phyloP scores from a whole-genome alignment of 805 yeast species.

The Komagataella populi region DNA sequence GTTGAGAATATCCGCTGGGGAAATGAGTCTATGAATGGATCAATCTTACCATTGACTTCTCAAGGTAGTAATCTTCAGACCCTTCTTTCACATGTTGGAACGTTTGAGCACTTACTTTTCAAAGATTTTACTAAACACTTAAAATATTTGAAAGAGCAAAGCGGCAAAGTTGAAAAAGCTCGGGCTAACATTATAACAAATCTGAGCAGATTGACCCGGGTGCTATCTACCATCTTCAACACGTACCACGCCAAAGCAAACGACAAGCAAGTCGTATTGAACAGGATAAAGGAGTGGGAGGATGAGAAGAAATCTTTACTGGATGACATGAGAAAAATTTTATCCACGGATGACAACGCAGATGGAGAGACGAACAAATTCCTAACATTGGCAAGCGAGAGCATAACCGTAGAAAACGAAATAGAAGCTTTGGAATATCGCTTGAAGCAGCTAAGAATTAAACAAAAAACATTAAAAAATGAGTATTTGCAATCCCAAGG shows the following conservation, averaged over 20 bases:
- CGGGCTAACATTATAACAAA: background rate
- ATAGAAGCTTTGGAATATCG: slow-evolving; percentile 23
- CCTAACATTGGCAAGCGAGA: background rate
- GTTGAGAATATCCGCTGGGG: background rate
- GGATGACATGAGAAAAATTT: background rate
- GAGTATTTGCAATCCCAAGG: slow-evolving; percentile 35
- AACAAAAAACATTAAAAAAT: slow-evolving; percentile 17
- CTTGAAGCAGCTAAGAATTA: slow-evolving; percentile 17
- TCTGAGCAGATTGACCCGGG: background rate
- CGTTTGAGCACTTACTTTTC: background rate
- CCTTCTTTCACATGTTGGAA: background rate
- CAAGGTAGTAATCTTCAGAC: background rate
- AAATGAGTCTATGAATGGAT: background rate
- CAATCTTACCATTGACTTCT: background rate
- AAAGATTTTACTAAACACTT: background rate
- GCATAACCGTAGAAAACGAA: slow-evolving; percentile 9
- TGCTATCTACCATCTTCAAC: background rate
- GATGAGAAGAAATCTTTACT: background rate
- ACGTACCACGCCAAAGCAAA: background rate
- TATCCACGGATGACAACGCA: background rate
- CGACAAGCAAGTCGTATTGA: background rate
- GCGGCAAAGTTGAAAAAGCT: background rate
- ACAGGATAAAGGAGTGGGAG: background rate
- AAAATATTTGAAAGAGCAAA: background rate
- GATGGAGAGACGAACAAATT: background rate